A percentile compares a stretch with the other conserved stretches of the same genome.
phyloP scores from a whole-genome alignment of 768 basidiomycete species.

The Hygrocybe punicea region DNA sequence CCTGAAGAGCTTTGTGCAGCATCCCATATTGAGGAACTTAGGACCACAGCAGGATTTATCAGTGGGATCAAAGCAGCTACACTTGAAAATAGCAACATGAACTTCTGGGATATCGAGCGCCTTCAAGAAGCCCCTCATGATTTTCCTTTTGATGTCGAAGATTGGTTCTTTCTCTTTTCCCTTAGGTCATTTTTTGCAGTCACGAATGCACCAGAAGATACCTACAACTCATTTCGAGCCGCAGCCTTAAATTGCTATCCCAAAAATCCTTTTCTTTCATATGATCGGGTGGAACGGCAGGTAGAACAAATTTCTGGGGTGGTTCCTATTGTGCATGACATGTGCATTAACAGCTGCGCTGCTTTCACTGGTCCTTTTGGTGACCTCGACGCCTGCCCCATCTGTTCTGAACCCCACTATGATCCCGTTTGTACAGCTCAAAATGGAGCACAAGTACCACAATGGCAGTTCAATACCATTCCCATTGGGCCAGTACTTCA shows the following conservation, averaged over 20 bases:
- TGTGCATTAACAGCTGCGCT: constrained; percentile 37
- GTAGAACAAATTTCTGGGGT: constrained; percentile 34
- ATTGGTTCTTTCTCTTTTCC: background rate
- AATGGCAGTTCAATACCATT: constrained; percentile 36
- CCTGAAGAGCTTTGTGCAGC: too few species aligned
- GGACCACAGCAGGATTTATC: too few species aligned
- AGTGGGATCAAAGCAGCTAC: too few species aligned
- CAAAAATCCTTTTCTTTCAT: constrained; percentile 26
- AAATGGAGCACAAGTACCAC: constrained; percentile 15
- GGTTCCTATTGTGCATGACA: constrained; percentile 33
- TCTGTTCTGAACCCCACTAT: constrained; percentile 26
- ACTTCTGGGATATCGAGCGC: background rate
- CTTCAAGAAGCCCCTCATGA: background rate
- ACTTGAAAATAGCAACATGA: too few species aligned
- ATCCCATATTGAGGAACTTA: too few species aligned
- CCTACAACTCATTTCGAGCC: background rate
- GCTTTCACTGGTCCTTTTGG: constrained; percentile 24
- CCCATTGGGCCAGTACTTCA: constrained; percentile 43
- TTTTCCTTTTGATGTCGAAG: background rate
- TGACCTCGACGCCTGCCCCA: constrained; percentile 13
- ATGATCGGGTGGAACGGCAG: constrained; percentile 22
- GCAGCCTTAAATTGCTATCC: constrained; percentile 22
- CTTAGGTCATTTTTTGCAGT: background rate
- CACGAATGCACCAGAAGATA: background rate
- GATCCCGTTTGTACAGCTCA: constrained; percentile 9